Evolutionary conservation across 129 eudicot genomes (phyloP), one percentile per base, ranked within the genome.

Genomic region (Chrysanthemum seticuspe): DNA sequence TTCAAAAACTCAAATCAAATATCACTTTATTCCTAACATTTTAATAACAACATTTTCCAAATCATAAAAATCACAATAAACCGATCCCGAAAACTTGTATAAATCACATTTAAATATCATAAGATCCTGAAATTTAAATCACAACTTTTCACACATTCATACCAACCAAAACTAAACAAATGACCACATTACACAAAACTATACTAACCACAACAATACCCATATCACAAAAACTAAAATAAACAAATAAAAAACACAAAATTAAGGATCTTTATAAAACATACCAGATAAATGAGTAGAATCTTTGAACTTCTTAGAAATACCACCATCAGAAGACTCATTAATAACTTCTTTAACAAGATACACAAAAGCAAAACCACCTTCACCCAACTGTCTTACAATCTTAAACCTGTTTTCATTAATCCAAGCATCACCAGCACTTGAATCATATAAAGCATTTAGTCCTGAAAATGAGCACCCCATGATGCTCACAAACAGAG

Each of bases 391-490:
- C 74, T 79, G 84, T 16, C 87, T 71, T 10, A 83, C 53, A 13
- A 83, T 18, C 59, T 67, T 74, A 55, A 79, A 83, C 15, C 87
- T 70, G 71, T 75, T 44, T 57, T 83, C 84, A 58, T 94, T 94
- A 89, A 94, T 94, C 99, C 99, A 94, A 68, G 90, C 99, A 56
- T 90, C 99, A 2, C 89, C 91, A 50, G 83, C 59, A 5, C 76
- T 80, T 54, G 96, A 86, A 63, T 90, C 99, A 79, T 88, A 94
- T 4, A 95, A 78, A 14, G 99, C 96, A 65, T 90, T 90, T 62
- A 95, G 76, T 51, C 99, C 99, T 0, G 99, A 95, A 72, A 90
- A 88, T 13, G 96, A 86, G 87, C 99, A 95, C 47, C 99, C 99
- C 99, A 95, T 95, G 27, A 66, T 62, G 12, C 25, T 21, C 48